These are phyloP conservation scores for Starmera dryadoides DNA, from an alignment of 805 yeast species.

Conservation along the genomic window DNA sequence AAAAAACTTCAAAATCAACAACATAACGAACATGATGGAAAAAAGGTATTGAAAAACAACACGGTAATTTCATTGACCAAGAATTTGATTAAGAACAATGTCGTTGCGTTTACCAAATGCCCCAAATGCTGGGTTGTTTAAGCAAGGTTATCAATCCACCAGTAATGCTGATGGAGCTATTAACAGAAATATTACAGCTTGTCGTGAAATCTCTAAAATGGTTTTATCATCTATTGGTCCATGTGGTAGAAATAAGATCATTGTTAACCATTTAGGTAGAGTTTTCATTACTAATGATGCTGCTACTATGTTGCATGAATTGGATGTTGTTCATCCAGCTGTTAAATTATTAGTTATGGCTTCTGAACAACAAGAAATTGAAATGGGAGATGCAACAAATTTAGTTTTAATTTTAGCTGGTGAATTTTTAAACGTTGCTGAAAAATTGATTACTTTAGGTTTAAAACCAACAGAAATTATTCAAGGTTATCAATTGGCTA, in stretches of 20 bases:
- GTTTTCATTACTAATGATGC: constrained; percentile 93
- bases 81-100: too few species aligned
- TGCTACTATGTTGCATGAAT: constrained; percentile 91
- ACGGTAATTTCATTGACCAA: too few species aligned
- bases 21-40: neutral
- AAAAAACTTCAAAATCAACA: neutral
- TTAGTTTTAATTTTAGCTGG: constrained; percentile 90
- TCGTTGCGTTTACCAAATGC: constrained; percentile 87
- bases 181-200: constrained; percentile 86
- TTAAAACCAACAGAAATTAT: constrained; percentile 87
- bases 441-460: constrained; percentile 77
- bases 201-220: constrained; percentile 86
- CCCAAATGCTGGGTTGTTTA: constrained; percentile 89
- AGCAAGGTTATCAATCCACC: constrained; percentile 88
- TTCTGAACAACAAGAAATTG: constrained; percentile 91
- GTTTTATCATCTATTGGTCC: constrained; percentile 96
- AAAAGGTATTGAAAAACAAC: neutral
- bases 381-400: constrained; percentile 96
- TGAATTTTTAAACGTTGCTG: constrained; percentile 80
- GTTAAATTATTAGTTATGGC: constrained; percentile 96
- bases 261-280: constrained; percentile 81
- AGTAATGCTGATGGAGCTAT: constrained; percentile 93
- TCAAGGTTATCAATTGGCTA: constrained; percentile 90
- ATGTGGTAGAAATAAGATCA: constrained; percentile 92
- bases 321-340: constrained; percentile 95